Base-by-base conservation (phyloP, 495 filamentous ascomycete species). In the Astrothelium subdiscretum region DNA sequence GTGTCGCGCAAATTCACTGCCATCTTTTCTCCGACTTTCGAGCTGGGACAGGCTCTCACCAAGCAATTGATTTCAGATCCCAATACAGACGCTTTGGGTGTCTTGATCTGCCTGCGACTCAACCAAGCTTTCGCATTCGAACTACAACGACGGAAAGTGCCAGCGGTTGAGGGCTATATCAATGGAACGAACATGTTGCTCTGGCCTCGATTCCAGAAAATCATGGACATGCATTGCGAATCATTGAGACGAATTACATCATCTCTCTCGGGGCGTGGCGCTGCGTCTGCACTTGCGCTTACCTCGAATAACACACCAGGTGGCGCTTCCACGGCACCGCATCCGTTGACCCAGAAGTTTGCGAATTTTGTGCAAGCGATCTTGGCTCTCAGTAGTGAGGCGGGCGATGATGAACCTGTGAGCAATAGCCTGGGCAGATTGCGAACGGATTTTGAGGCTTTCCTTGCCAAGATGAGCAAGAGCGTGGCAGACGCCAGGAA, bases 101-200 rank as follows among this genome's bases (percentile, higher is more conserved):
- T 96, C 5, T 75, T 98, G 3, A 81, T 97, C 52, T 92, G 87
- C 68, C 90, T 98, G n/a, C 86, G 94, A 12, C 75, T 98, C 15
- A 97, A 94, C 69, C 95, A 98, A 67, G 89, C 91, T 65, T 83
- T 90, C 31, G 90, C 91, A 6, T 98, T 97, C 67, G 88, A 96
- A 72, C 80, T 96, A 8, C 94, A 98, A 72, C 82, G 94, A 6
- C 85, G 92, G 52, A 90, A 92, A 68, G 84, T 96, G 2, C 95
- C 94, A 11, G 86, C 90, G 3, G 85, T 88, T 2, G 94, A 98
- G 63, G 82, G 83, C 31, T 97, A 97, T 71, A 87, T 97, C 68
- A 98, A 97, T 72, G 91, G 85, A 20, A 94, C 90, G 26, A 87
- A 87, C 66, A 97, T 98, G 92, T 84, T 90, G 8, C 84, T 98